These are phyloP conservation scores for Apophysomyces trapeziformis DNA, from an alignment of 371 early-diverging fungal species.

Conservation along the genomic window DNA sequence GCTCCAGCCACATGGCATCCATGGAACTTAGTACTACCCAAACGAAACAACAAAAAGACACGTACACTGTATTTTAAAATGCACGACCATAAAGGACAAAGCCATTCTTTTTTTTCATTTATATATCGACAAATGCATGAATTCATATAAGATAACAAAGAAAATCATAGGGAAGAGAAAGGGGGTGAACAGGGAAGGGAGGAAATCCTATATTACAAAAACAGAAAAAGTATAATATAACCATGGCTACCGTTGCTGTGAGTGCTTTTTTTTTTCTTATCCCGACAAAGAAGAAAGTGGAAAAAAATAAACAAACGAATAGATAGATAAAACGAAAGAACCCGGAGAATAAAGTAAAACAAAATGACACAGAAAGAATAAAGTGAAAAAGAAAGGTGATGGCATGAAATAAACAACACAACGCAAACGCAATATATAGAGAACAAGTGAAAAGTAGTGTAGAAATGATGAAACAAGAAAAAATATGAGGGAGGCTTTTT, in stretches of 20 bases:
- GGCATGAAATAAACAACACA: not conserved
- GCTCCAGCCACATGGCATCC: too few species aligned
- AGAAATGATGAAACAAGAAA: not conserved
- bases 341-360: not conserved
- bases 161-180: too few species aligned
- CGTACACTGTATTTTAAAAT: not conserved
- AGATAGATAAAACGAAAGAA: too few species aligned
- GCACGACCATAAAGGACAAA: not conserved
- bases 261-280: not conserved
- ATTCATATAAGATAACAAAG: too few species aligned
- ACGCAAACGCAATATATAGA: not conserved
- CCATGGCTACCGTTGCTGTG: not conserved
- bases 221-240: too few species aligned
- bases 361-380: too few species aligned
- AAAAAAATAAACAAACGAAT: not conserved
- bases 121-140: too few species aligned
- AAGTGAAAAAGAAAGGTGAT: too few species aligned
- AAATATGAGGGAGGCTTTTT: not conserved
- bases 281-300: not conserved
- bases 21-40: too few species aligned
- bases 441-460: not conserved
- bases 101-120: not conserved
- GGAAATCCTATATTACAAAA: slow-evolving; percentile 1
- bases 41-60: too few species aligned
- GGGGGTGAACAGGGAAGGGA: not conserved